Evolutionary conservation across 306 rosid species (phyloP).

Genomic region (Sindora glabra): DNA sequence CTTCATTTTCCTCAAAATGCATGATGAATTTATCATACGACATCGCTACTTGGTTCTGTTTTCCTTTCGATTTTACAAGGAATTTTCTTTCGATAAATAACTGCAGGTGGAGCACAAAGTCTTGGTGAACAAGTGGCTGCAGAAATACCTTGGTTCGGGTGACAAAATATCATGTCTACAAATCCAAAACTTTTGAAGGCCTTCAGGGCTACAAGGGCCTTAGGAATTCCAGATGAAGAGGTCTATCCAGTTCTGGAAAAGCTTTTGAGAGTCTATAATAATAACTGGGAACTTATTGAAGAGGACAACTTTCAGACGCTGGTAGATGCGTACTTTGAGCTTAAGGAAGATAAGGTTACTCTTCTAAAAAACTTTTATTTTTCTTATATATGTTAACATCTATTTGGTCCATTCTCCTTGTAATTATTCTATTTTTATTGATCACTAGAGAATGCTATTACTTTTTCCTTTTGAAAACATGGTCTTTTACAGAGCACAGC

Average conservation of each 20-base stretch:
- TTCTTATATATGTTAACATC: neutral
- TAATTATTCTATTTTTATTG: neutral
- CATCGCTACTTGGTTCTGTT: too few species aligned
- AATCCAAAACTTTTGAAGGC: constrained; percentile 34
- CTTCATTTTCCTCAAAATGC: too few species aligned
- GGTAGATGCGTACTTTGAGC: constrained; percentile 66
- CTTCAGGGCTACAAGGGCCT: constrained; percentile 28
- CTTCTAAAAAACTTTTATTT: neutral
- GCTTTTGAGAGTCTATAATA: constrained; percentile 29
- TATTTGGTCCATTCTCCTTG: neutral
- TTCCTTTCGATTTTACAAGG: too few species aligned
- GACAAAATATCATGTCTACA: constrained; percentile 35
- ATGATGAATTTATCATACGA: too few species aligned
- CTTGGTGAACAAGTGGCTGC: neutral
- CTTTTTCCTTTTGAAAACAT: too few species aligned
- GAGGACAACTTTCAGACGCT: constrained; percentile 66
- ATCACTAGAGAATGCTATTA: neutral
- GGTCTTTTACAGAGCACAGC: too few species aligned
- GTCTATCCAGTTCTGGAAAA: constrained; percentile 42
- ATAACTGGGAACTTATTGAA: constrained; percentile 60
- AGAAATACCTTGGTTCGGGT: neutral
- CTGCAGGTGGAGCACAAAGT: constrained; percentile 6
- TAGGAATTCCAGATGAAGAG: constrained; percentile 45
- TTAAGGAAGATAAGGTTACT: constrained; percentile 46
- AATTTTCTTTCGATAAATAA: too few species aligned